A percentile compares a stretch with the other conserved stretches of the same genome.
phyloP scores from a whole-genome alignment of 2,329 filamentous ascomycete species.

The Zasmidium citrigriseum region DNA sequence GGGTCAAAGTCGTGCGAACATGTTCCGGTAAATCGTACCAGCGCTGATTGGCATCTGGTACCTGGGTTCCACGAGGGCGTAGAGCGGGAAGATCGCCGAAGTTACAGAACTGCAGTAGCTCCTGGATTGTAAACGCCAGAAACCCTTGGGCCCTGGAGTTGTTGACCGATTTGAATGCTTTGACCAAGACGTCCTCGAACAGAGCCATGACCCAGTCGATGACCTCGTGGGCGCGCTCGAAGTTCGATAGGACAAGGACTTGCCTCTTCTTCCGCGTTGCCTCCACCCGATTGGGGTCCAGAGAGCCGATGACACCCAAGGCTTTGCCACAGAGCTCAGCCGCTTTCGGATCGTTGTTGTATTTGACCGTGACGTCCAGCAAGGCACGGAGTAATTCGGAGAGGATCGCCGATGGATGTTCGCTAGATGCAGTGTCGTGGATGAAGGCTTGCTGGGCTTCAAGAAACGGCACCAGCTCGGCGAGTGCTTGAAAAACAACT shows the following conservation, averaged over 20 bases:
- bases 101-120: conserved; percentile 76
- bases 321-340: conserved; percentile 75
- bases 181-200: conserved; percentile 83
- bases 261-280: conserved; percentile 73
- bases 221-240: conserved; percentile 73
- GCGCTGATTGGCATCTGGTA: conserved; percentile 65
- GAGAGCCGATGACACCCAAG: conserved; percentile 83
- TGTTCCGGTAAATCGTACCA: conserved; percentile 78
- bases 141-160: conserved; percentile 88
- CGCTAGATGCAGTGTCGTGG: conserved; percentile 76
- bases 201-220: conserved; percentile 84
- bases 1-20: conserved; percentile 78
- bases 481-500: conserved; percentile 79
- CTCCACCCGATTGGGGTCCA: conserved; percentile 90
- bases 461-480: conserved; percentile 75
- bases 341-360: conserved; percentile 67
- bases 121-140: conserved; percentile 91
- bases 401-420: conserved; percentile 78
- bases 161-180: conserved; percentile 85
- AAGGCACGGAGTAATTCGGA: conserved; percentile 72
- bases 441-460: conserved; percentile 73
- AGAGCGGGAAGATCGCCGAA: conserved; percentile 61
- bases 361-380: conserved; percentile 81
- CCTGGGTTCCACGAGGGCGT: conserved; percentile 55
- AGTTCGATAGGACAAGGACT: conserved; percentile 87